Conservation (phyloP, 495 filamentous ascomycete species). For the Penicillium argentinense region DNA sequence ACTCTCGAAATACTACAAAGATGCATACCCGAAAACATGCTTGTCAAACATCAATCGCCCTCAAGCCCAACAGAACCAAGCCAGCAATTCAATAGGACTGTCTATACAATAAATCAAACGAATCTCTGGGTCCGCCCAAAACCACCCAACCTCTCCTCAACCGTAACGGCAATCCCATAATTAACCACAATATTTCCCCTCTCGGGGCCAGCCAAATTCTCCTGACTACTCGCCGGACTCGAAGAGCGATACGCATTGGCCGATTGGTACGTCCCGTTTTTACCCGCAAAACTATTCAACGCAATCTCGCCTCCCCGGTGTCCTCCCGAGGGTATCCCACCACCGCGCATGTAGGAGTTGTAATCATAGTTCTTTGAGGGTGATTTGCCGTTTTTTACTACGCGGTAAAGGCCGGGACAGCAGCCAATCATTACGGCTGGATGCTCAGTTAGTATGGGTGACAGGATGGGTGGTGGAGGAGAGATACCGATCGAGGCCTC, state of each 20-base stretch:
- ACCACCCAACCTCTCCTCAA: conserved; percentile 6
- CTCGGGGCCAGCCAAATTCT: conserved; percentile 8
- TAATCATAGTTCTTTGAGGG: conserved; percentile 15
- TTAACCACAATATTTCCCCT: conserved; percentile 9
- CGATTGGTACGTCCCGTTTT: not conserved
- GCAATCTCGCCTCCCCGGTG: conserved; percentile 6
- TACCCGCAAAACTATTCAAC: not conserved
- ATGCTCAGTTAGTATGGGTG: not conserved
- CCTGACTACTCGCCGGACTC: conserved; percentile 17
- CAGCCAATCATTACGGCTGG: conserved; percentile 23
- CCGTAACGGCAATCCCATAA: conserved; percentile 8
- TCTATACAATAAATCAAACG: not conserved
- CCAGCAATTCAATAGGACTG: too few relatives aligned
- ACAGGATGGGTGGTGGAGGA: not conserved
- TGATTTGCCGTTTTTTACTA: conserved; percentile 12
- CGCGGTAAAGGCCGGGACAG: conserved; percentile 23
- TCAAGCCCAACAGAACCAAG: too few relatives aligned
- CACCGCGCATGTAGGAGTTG: conserved; percentile 11
- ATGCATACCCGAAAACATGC: too few relatives aligned
- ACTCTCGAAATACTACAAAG: too few relatives aligned
- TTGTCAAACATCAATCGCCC: too few relatives aligned
- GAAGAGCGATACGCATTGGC: conserved; percentile 11
- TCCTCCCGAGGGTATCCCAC: conserved; percentile 11
- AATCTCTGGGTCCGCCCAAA: not conserved
- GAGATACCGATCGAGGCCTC: conserved; percentile 24